Base-by-base conservation (phyloP, 345 rosid species). In the Aquilaria yunnanensis region DNA sequence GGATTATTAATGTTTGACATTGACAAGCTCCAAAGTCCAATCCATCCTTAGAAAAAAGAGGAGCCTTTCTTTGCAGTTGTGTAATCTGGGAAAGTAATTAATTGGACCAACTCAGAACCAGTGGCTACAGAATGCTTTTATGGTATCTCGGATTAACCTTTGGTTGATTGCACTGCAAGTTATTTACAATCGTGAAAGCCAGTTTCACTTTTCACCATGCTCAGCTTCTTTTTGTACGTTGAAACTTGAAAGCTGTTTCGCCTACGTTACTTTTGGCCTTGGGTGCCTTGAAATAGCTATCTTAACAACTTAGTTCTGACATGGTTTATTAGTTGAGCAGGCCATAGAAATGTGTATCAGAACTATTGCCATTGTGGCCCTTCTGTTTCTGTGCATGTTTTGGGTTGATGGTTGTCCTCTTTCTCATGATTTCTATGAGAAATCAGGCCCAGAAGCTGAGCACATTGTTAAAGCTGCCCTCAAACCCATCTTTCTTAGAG, bases 391-490 rank as follows among this genome's bases (percentile, higher is more conserved):
- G 29, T 57, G 56, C 4, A 43, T 62, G 16, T 57, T 69, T 32
- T n/a, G 33, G 32, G 68, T 50, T 32, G 41, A 63, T 10, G 68
- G 60, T 12, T 23, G 48, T 14, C 49, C 52, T 8, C 68, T 70
- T 14, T 80, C 81, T 56, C 71, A 71, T 67, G 37, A 67, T 61
- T 80, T 73, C 64, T 76, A 80, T 60, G 68, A 74, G 59, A 68
- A 68, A 57, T 65, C 83, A 56, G 76, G 81, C 62, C 81, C 83
- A 13, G 76, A 59, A 66, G 47, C 76, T 12, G 78, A 76, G 55
- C 58, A 71, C 58, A 68, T 80, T 48, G 80, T 80, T 51, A 70
- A 55, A 63, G 50, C 78, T 57, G 70, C 76, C 47, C 72, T 80
- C 63, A 31, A 63, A 16, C 53, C 69, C 12, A 33, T 66, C 50